Evolutionary conservation across 805 yeast genomes (phyloP).

Genomic region (Saturnispora dispora): DNA sequence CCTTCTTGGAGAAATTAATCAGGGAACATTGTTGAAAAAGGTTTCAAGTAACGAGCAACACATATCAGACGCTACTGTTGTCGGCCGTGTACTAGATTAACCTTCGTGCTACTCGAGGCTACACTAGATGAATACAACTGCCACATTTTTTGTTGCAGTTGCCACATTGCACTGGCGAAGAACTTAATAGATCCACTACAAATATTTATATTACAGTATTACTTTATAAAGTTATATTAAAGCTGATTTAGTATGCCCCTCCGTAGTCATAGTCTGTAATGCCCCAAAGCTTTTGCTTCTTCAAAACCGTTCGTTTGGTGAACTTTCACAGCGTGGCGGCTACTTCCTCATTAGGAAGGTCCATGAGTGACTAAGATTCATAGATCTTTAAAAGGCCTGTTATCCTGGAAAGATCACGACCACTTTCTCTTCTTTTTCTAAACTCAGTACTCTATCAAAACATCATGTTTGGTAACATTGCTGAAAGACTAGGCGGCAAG

Average conservation of each 20-base stretch:
- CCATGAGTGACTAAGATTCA: not conserved
- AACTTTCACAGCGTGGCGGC: not conserved
- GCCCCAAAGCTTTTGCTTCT: not conserved
- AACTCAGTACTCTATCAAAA: not conserved
- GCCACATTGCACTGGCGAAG: not conserved
- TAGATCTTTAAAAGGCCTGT: not conserved
- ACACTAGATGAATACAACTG: not conserved
- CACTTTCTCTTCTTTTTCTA: not conserved
- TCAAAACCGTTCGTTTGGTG: not conserved
- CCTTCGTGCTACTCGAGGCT: not conserved
- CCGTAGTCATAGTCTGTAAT: not conserved
- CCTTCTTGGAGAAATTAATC: slow-evolving; percentile 47
- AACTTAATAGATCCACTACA: not conserved
- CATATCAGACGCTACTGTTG: slow-evolving; percentile 36
- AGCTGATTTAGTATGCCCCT: not conserved
- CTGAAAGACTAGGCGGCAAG: slow-evolving; percentile 72
- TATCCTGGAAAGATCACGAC: not conserved
- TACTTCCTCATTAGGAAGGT: not conserved
- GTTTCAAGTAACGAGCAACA: slow-evolving; percentile 42
- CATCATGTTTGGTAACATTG: slow-evolving; percentile 41
- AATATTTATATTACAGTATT: not conserved
- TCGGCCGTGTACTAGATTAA: slow-evolving; percentile 39
- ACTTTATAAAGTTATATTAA: no score
- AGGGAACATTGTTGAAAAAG: slow-evolving; percentile 42
- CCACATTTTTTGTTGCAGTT: not conserved